Base-by-base conservation (phyloP, 2,329 filamentous ascomycete genomes). In the Verticillium klebahnii region DNA sequence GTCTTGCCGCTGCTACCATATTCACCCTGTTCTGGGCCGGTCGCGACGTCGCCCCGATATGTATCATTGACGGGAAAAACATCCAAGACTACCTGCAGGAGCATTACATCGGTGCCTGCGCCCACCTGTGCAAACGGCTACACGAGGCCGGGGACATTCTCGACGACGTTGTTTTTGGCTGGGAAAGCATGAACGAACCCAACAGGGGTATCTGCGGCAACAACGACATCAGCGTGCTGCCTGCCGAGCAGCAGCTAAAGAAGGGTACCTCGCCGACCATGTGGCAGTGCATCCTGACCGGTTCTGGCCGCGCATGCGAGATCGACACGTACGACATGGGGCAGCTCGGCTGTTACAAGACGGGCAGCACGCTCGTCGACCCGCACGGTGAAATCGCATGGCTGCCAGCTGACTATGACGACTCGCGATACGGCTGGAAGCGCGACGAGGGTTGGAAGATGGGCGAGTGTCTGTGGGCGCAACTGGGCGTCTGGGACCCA, bases 181-280 rank as follows among this genome's bases (percentile, higher is more conserved):
- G 94, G 91, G 95, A 99, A 79, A 97, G 88, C 70, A 81, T 98
- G 75, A 99, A 99, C 71, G 95, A 99, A 75, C 95, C 95, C 1
- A 95, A 96, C 74, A 86, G 91, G 70, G 94, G 96, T 29, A 81
- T 97, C 71, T 86, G 96, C 57, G 93, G 93, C 14, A 89, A 91
- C 71, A 84, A 88, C 63, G 93, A 98, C 72, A 81, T 99, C 58
- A 90, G 88, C 23, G 82, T 86, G 11, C 89, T 97, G 60, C 95
- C 95, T 1, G 84, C 86, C 62, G 92, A 97, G 62, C 93, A 98
- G 71, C 92, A 93, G 58, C 79, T 98, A 58, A 92, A 96, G 71
- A 96, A 98, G 73, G 93, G 93, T 17, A 96, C 93, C 5, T 92
- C 90, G 29, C 95, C 95, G 29, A 98, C 95, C 4, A 89, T 93